Base-by-base conservation (phyloP, 345 rosid species). In the Hibiscus syriacus region DNA sequence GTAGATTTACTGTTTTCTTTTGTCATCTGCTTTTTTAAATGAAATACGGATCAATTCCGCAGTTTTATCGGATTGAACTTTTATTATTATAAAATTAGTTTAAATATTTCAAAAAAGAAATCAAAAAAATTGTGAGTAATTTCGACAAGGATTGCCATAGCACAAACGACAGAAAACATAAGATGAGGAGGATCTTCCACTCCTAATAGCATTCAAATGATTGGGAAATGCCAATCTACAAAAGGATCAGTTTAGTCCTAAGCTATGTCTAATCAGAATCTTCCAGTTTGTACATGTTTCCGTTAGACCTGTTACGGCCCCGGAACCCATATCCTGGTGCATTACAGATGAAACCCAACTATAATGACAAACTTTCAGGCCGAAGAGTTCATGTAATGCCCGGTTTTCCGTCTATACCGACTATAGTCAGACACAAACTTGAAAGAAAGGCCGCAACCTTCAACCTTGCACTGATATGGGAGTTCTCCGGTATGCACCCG, bases 371-470 rank as follows among this genome's bases (percentile, higher is more conserved):
- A 43, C 27, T 52, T 48, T 81, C 80, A 85, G 70, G 74, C 53
- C 20, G 71, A 53, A 63, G 72, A 62, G 68, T 79, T 66, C 38
- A 83, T 81, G n/a, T 85, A 86, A 64, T 91, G 99, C 22, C 95
- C 87, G 0, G 90, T 90, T 82, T 85, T 94, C 26, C 99, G 84
- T 78, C 99, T 83, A 77, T 94, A 96, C 23, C 97, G 87, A 73
- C 97, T 94, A 66, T 80, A 89, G 70, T 94, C 99, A 22, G 97
- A 94, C 20, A 94, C 97, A 73, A 89, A 94, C 85, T 95, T 88
- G 83, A 94, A 94, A 56, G 96, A 86, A 52, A 83, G 84, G 38
- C 85, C 93, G 26, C 98, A 94, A 6, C 83, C 93, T 29, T 85
- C 90, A 0, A 91, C 83, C 82, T 87, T 84, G 78, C 99, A 91